A percentile compares a stretch with the other conserved stretches of the same genome.
Evolutionary conservation across 352 stramenopile species (phyloP).

Genomic region (Phytophthora sojae): DNA sequence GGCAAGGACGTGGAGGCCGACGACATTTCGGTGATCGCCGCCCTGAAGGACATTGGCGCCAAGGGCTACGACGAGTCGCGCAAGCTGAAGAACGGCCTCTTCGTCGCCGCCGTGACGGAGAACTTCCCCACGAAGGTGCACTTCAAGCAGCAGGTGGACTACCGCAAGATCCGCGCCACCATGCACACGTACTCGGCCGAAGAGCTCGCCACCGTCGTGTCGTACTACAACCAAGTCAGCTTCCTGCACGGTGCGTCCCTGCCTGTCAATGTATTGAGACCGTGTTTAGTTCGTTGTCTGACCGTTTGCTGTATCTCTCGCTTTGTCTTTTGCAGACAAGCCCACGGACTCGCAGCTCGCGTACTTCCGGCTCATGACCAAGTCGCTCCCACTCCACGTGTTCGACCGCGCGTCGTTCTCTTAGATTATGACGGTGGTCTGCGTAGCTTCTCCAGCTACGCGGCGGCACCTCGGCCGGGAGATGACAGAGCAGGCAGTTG

Average conservation of each 20-base stretch:
- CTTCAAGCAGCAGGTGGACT: slow-evolving; percentile 88
- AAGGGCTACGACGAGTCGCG: slow-evolving; percentile 68
- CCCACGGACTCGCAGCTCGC: slow-evolving; percentile 73
- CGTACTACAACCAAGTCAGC: slow-evolving; percentile 88
- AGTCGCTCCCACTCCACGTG: slow-evolving; percentile 79
- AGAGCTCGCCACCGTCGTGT: slow-evolving; percentile 76
- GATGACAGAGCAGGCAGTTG: slow-evolving; percentile 19
- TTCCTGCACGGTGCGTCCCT: slow-evolving; percentile 67
- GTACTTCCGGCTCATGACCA: slow-evolving; percentile 90
- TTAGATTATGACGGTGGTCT: slow-evolving; percentile 43
- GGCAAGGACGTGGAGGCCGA: slow-evolving; percentile 70
- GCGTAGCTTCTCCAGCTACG: slow-evolving; percentile 11
- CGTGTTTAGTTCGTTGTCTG: background rate
- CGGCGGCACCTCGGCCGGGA: slow-evolving; percentile 16
- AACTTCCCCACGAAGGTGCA: slow-evolving; percentile 82
- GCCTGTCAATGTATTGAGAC: background rate
- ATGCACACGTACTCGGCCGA: slow-evolving; percentile 85
- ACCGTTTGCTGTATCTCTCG: background rate
- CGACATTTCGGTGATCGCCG: slow-evolving; percentile 86
- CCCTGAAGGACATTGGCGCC: slow-evolving; percentile 72
- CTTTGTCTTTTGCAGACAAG: slow-evolving; percentile 51
- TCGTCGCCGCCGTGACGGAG: slow-evolving; percentile 83
- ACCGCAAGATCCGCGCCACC: slow-evolving; percentile 73
- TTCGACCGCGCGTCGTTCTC: slow-evolving; percentile 87
- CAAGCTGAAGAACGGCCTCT: slow-evolving; percentile 82